These are phyloP conservation scores for Cyanodermella asteris DNA, from an alignment of 2,329 filamentous ascomycete genomes.

Conservation along the genomic window DNA sequence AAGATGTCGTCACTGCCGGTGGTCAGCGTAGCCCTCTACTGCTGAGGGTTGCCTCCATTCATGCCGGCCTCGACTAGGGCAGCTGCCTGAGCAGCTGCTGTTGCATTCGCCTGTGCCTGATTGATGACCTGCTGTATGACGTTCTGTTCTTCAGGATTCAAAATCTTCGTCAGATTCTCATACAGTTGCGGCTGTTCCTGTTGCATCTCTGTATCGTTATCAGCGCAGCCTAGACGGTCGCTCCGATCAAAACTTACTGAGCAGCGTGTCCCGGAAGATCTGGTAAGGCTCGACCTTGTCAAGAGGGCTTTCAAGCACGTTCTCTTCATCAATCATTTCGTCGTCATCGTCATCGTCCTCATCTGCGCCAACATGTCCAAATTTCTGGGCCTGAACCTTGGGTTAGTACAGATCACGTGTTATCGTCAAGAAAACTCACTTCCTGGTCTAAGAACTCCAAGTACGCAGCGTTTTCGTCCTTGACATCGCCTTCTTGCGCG, in stretches of 20 bases:
- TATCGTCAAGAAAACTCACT: constrained; percentile 22
- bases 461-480: constrained; percentile 84
- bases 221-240: constrained; percentile 4
- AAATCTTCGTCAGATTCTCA: constrained; percentile 51
- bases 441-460: constrained; percentile 91
- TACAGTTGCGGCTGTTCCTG: constrained; percentile 82
- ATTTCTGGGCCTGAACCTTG: constrained; percentile 49
- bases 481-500: constrained; percentile 39
- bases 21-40: too few species aligned
- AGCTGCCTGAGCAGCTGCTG: constrained; percentile 14
- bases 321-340: constrained; percentile 80
- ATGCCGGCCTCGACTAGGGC: constrained; percentile 6
- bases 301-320: constrained; percentile 75
- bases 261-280: constrained; percentile 60
- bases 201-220: constrained; percentile 46
- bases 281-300: constrained; percentile 91
- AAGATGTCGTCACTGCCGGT: too few species aligned
- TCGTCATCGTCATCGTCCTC: constrained; percentile 52
- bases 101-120: constrained; percentile 38
- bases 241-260: constrained; percentile 40
- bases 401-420: not conserved
- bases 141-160: constrained; percentile 59
- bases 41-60: constrained; percentile 4
- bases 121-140: constrained; percentile 60
- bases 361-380: constrained; percentile 46